phyloP scores from a whole-genome alignment of 2,329 filamentous ascomycete genomes.

The Penicillium sp. region DNA sequence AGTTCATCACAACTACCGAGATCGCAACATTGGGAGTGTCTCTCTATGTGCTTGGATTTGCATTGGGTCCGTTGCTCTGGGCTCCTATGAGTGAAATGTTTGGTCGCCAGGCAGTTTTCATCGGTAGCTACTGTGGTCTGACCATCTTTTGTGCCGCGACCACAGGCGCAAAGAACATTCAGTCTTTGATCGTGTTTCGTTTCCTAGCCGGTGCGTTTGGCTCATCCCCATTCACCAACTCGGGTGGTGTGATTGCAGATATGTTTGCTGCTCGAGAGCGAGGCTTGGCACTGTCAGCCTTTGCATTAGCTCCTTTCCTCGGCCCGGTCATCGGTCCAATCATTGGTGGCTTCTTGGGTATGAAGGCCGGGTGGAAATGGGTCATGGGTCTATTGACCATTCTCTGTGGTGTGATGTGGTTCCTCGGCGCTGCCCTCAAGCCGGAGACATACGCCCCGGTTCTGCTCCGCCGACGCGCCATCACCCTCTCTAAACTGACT shows the following conservation, averaged over 20 bases:
- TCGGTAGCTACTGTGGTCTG: conserved; percentile 42
- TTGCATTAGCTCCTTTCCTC: conserved; percentile 67
- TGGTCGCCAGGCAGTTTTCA: conserved; percentile 38
- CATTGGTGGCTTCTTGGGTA: conserved; percentile 65
- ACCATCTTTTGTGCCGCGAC: conserved; percentile 63
- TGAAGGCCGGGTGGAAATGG: conserved; percentile 69
- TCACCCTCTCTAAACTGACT: conserved; percentile 56
- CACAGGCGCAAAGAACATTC: conserved; percentile 59
- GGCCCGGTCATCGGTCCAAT: conserved; percentile 67
- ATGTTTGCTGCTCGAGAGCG: conserved; percentile 58
- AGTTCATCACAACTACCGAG: conserved; percentile 40
- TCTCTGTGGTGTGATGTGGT: conserved; percentile 39
- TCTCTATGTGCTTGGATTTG: conserved; percentile 50
- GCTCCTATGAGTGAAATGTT: conserved; percentile 42
- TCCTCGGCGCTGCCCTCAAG: conserved; percentile 43
- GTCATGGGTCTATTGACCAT: conserved; percentile 64
- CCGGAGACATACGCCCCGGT: conserved; percentile 57
- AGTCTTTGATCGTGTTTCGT: conserved; percentile 63
- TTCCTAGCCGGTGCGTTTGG: conserved; percentile 67
- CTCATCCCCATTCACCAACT: conserved; percentile 63
- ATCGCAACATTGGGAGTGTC: conserved; percentile 46
- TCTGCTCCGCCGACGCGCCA: conserved; percentile 41
- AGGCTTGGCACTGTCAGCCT: conserved; percentile 62
- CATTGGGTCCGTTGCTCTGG: conserved; percentile 49
- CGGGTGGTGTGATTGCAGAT: conserved; percentile 63